phyloP scores from a whole-genome alignment of 2,329 filamentous ascomycete species.

The Penicillium sp. region DNA sequence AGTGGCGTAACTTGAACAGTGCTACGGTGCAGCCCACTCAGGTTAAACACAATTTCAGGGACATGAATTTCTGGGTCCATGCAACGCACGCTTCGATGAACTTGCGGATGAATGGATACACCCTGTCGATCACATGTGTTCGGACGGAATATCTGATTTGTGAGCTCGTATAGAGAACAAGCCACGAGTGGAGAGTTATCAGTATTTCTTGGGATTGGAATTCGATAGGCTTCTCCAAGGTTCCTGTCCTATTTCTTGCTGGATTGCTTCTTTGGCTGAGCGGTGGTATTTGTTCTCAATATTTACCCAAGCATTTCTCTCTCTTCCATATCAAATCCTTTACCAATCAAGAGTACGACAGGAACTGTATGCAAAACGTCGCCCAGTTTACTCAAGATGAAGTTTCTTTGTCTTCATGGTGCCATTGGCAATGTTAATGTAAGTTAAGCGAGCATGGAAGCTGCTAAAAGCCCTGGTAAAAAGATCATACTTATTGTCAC shows the following conservation, averaged over 20 bases:
- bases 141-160: constrained; percentile 14
- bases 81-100: constrained; percentile 22
- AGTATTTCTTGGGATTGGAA: background rate
- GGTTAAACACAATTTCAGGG: constrained; percentile 24
- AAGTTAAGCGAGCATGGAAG: constrained; percentile 6
- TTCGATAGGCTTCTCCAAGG: background rate
- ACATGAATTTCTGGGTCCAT: constrained; percentile 14
- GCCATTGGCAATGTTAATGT: constrained; percentile 36
- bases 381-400: constrained; percentile 24
- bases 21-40: constrained; percentile 18
- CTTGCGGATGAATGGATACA: constrained; percentile 2
- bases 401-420: constrained; percentile 35
- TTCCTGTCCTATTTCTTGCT: background rate
- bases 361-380: constrained; percentile 13
- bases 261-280: background rate
- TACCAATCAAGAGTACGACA: background rate
- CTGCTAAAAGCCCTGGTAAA: too few species aligned
- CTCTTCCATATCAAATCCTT: background rate
- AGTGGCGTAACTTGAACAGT: constrained; percentile 19
- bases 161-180: background rate
- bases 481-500: constrained; percentile 5
- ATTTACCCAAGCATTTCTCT: background rate
- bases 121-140: constrained; percentile 23
- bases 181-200: background rate
- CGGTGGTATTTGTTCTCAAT: background rate